phyloP scores from a whole-genome alignment of 805 yeast genomes.

The Spathaspora passalidarum region DNA sequence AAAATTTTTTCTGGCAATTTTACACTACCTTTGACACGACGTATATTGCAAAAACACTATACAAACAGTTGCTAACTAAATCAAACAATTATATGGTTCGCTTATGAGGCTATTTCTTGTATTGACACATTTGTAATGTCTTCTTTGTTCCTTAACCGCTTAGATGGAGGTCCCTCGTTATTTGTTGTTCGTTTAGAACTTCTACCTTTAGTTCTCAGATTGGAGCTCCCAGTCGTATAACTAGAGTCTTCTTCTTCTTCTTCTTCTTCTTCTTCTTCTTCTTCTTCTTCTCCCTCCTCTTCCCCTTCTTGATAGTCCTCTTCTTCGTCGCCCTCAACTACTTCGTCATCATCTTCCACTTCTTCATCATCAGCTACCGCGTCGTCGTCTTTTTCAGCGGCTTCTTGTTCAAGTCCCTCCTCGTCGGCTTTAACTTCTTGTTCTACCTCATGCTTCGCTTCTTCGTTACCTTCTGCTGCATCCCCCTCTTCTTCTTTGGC shows the following conservation, averaged over 20 bases:
- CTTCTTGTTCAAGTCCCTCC: background rate
- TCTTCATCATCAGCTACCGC: background rate
- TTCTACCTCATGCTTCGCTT: slow-evolving; percentile 2
- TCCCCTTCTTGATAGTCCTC: background rate
- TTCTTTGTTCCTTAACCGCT: background rate
- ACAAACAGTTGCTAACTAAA: background rate
- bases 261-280: background rate
- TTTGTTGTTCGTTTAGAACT: background rate
- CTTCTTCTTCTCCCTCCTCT: background rate
- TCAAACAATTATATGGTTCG: no score
- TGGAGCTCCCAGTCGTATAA: no score
- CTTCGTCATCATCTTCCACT: background rate
- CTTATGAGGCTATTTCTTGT: background rate
- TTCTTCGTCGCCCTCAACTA: background rate
- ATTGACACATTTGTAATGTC: background rate
- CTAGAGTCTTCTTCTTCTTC: background rate
- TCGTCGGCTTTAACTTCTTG: no score
- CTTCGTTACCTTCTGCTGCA: background rate
- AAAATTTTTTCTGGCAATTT: background rate
- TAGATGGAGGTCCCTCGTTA: background rate
- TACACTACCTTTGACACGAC: background rate
- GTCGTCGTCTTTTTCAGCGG: background rate
- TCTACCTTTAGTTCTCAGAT: background rate
- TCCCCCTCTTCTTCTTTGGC: background rate
- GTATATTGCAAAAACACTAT: no score